These are phyloP conservation scores for Leccinum solheimii DNA, from an alignment of 1,284 basidiomycete genomes.

Conservation along the genomic window DNA sequence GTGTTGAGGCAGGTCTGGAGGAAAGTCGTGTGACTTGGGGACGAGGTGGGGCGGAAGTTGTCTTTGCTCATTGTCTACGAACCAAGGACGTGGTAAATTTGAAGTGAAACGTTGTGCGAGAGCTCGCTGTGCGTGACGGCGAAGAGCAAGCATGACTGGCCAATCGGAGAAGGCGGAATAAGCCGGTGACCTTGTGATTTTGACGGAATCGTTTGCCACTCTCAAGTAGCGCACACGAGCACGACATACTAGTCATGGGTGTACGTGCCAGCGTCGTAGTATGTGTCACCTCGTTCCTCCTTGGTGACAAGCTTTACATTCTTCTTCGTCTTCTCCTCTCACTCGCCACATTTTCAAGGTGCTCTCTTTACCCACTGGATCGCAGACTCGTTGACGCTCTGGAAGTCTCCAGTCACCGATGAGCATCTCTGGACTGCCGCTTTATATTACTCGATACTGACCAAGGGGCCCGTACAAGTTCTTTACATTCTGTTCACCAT, in stretches of 20 bases:
- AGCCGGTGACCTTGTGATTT: conserved; percentile 28
- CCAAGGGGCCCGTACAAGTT: conserved; percentile 57
- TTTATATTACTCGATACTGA: conserved; percentile 72
- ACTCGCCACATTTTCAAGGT: conserved; percentile 43
- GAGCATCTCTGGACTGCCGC: conserved; percentile 77
- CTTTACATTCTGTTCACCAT: conserved; percentile 57
- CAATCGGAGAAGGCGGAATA: conserved; percentile 12
- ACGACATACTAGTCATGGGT: conserved; percentile 45
- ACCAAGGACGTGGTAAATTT: conserved; percentile 46
- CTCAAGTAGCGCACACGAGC: conserved; percentile 17
- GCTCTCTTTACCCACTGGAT: conserved; percentile 84
- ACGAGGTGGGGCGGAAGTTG: conserved; percentile 37
- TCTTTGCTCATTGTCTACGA: conserved; percentile 46
- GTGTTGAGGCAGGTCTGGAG: conserved; percentile 47
- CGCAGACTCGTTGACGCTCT: conserved; percentile 79
- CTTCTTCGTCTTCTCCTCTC: neutral
- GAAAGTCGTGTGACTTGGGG: conserved; percentile 37
- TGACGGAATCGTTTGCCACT: neutral
- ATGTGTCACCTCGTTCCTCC: conserved; percentile 73
- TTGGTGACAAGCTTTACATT: conserved; percentile 49
- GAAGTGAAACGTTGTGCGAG: conserved; percentile 11
- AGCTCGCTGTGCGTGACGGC: neutral
- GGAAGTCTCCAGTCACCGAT: conserved; percentile 80
- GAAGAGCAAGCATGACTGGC: conserved; percentile 21
- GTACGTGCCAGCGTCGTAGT: conserved; percentile 69